Evolutionary conservation across 1,139 yeast genomes (phyloP), one percentile per base, ranked within the genome.

Genomic region (Lodderomyces theae): DNA sequence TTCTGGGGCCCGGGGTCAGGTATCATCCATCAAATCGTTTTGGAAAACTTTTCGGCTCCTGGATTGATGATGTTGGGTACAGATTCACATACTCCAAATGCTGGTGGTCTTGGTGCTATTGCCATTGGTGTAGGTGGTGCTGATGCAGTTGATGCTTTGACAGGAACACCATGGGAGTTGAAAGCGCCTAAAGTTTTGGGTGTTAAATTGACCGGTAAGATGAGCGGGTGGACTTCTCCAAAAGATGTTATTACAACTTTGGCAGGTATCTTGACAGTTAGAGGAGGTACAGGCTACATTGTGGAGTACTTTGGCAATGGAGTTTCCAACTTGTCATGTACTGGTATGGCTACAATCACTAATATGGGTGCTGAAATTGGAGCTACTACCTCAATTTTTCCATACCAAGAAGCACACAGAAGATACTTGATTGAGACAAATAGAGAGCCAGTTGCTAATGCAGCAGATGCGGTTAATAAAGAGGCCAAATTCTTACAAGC

Each of bases 1-100:
- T 92, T 92, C 68, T 92, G 98, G 98, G 96, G 96, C 11, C 97
- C 98, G 12, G 98, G 98, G 39, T 89, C 97, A 10, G 98, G 98
- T 57, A 92, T 92, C 54, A 92, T 92, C 55, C 98, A 92, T 66
- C 98, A 92, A 69, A 92, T 92, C 54, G 96, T 92, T 29, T 74
- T 92, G 53, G 98, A 92, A 66, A 92, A 92, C 71, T 92, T 86
- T 65, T 81, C 95, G 36, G 92, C 87, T 39, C 97, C 97, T 25
- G 97, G 97, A 53, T 72, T 86, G 49, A 82, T 90, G 89, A 86
- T 90, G 95, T 72, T 90, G 46, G 97, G 97, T 53, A 90, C 97
- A 18, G 97, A 90, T 65, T 87, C 96, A 4, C 97, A 92, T 62
- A 90, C 97, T 37, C 97, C 97, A 35, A 90, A 90, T 60, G 97